A percentile compares a stretch with the other conserved stretches of the same genome.
These are phyloP conservation scores for Zizania latifolia DNA, from an alignment of 176 grass and related monocot species.

Conservation along the genomic window DNA sequence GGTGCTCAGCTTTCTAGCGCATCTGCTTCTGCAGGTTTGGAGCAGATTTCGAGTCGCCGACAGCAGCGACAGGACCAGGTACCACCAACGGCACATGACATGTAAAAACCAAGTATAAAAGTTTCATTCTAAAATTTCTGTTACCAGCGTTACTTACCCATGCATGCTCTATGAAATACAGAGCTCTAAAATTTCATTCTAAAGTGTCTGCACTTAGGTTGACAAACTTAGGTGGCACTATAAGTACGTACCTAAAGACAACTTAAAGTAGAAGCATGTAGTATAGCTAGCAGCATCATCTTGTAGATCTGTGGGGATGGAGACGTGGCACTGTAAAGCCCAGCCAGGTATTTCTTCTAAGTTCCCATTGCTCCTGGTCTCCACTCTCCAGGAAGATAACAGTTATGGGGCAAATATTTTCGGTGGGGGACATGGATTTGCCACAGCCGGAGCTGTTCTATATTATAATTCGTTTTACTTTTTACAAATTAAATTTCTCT, in stretches of 20 bases:
- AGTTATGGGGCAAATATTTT: background rate
- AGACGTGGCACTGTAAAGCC: background rate
- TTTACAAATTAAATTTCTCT: no score
- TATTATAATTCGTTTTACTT: no score
- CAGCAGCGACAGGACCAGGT: background rate
- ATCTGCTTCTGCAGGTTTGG: constrained; percentile 14
- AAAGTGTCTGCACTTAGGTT: background rate
- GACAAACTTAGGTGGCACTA: constrained; percentile 30
- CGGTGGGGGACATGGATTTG: no score
- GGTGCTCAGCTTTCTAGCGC: constrained; percentile 1
- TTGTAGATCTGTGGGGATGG: constrained; percentile 1
- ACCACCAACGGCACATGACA: background rate
- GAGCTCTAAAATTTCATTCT: background rate
- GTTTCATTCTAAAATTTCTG: constrained; percentile 9
- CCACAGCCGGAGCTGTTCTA: no score
- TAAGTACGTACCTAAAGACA: background rate
- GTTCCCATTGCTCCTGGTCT: no score
- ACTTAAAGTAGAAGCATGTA: constrained; percentile 26
- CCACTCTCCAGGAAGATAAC: background rate
- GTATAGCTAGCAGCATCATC: background rate
- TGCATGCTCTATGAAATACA: background rate
- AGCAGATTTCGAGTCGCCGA: constrained; percentile 8
- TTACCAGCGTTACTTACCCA: background rate
- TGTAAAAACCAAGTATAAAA: constrained; percentile 9
- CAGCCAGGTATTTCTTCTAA: background rate